Evolutionary conservation across 495 filamentous ascomycete species (phyloP).

Genomic region (Stereocaulon alpinum): DNA sequence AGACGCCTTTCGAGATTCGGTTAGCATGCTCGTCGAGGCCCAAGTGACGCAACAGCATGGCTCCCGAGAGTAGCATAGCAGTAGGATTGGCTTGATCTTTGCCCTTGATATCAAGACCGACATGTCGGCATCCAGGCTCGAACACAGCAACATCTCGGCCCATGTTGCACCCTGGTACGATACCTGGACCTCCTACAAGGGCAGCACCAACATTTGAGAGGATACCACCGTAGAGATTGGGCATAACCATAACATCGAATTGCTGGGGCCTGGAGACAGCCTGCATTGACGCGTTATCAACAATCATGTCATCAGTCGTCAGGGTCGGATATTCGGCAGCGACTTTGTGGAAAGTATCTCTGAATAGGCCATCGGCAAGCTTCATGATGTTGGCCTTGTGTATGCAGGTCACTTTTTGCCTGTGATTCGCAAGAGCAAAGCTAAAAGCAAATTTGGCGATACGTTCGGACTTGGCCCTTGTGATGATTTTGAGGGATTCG

Average conservation of each 20-base stretch:
- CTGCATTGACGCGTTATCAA: constrained; percentile 99
- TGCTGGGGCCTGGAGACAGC: constrained; percentile 91
- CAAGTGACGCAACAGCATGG: constrained; percentile 93
- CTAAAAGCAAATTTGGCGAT: constrained; percentile 97
- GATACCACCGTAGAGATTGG: constrained; percentile 97
- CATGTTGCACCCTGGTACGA: constrained; percentile 99
- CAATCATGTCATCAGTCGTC: constrained; percentile 97
- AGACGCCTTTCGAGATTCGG: constrained; percentile 93
- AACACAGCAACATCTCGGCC: constrained; percentile 96
- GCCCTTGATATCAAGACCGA: constrained; percentile 97
- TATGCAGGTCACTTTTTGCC: constrained; percentile 97
- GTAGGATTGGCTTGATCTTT: constrained; percentile 98
- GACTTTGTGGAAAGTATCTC: constrained; percentile 87
- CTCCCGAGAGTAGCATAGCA: constrained; percentile 83
- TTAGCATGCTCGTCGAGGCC: constrained; percentile 96
- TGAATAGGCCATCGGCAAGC: constrained; percentile 95
- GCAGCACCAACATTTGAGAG: constrained; percentile 97
- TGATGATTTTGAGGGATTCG: constrained; percentile 99
- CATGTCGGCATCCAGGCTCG: constrained; percentile 96
- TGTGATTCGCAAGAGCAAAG: constrained; percentile 95
- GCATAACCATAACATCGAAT: constrained; percentile 99
- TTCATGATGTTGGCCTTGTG: constrained; percentile 99
- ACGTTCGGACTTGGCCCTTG: constrained; percentile 93
- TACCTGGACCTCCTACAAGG: constrained; percentile 93
- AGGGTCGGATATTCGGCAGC: constrained; percentile 88